Evolutionary conservation across 345 rosid genomes (phyloP).

Genomic region (Luvunga scandens): DNA sequence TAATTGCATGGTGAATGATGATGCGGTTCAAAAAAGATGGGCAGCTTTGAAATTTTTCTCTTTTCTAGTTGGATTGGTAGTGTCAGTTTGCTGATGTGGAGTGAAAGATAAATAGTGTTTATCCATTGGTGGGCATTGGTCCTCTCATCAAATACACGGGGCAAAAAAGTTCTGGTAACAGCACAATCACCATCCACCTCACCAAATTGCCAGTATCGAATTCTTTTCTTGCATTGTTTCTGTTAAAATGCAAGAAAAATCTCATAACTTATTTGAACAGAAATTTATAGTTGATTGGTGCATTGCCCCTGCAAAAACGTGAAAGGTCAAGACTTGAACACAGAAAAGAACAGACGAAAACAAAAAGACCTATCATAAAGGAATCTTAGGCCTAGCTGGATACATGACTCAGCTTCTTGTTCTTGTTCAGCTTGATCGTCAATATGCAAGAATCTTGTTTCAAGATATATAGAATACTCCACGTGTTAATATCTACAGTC

Average conservation of each 20-base stretch:
- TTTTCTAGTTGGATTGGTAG: background rate
- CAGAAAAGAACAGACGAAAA: background rate
- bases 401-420: background rate
- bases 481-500: background rate
- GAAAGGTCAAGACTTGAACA: constrained; percentile 2
- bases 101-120: constrained; percentile 35
- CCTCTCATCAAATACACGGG: constrained; percentile 18
- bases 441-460: constrained; percentile 8
- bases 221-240: background rate
- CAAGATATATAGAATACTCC: background rate
- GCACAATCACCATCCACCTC: background rate
- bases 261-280: background rate
- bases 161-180: background rate
- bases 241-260: background rate
- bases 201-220: constrained; percentile 3
- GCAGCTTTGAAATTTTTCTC: no score
- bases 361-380: background rate
- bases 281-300: background rate
- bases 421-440: background rate
- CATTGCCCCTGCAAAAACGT: constrained; percentile 7
- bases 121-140: constrained; percentile 32
- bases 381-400: background rate
- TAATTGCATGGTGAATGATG: background rate
- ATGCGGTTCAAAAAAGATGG: background rate
- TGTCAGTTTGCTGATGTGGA: constrained; percentile 36